phyloP scores from a whole-genome alignment of 108 stramenopile species.

The Cyclostephanos tholiformis region DNA sequence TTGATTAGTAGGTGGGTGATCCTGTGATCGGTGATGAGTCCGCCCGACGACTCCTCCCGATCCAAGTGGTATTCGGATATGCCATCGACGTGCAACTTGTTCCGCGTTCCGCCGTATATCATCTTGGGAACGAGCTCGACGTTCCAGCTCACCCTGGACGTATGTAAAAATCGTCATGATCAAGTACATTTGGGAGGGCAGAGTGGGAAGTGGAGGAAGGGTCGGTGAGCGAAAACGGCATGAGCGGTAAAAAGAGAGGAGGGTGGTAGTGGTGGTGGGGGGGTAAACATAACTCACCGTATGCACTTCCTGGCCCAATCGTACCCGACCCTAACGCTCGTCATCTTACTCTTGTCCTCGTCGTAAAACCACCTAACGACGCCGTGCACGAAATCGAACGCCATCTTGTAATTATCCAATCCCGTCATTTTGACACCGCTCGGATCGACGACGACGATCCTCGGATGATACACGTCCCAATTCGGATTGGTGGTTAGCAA shows the following conservation, averaged over 20 bases:
- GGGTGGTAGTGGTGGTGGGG: background rate
- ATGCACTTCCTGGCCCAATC: constrained; percentile 80
- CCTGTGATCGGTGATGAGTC: constrained; percentile 75
- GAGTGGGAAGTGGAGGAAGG: no score
- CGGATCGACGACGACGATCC: constrained; percentile 77
- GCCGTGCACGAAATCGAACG: constrained; percentile 68
- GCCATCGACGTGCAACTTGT: constrained; percentile 77
- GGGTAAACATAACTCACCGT: constrained; percentile 35
- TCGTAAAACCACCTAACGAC: constrained; percentile 77
- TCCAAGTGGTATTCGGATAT: constrained; percentile 81
- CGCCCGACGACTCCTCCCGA: constrained; percentile 57
- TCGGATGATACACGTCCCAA: constrained; percentile 61
- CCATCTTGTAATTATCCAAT: constrained; percentile 67
- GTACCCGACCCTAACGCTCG: constrained; percentile 64
- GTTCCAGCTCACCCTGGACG: constrained; percentile 81
- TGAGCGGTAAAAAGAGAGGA: no score
- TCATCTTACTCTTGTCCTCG: constrained; percentile 61
- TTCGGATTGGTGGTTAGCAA: constrained; percentile 58
- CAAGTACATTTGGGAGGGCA: no score
- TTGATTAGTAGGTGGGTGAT: constrained; percentile 76
- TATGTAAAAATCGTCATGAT: no score
- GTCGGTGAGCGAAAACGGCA: no score
- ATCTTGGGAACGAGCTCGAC: constrained; percentile 75
- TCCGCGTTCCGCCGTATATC: constrained; percentile 67
- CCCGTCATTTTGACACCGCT: constrained; percentile 74